These are phyloP conservation scores for Mycena metata DNA, from an alignment of 768 basidiomycete genomes.

Conservation along the genomic window DNA sequence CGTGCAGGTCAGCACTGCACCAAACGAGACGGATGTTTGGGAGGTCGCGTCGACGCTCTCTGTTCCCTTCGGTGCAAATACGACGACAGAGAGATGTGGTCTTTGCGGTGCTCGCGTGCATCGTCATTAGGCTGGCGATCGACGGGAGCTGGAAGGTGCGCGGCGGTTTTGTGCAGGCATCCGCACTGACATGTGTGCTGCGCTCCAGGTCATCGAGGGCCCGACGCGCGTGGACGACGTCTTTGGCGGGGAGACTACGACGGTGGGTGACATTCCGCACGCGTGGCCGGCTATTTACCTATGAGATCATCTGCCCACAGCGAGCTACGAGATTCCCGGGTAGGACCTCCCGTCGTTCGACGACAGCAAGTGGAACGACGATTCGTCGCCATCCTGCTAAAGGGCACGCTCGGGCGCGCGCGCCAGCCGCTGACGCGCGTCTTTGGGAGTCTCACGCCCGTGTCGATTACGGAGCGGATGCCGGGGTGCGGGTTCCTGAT, in stretches of 20 bases:
- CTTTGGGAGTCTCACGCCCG: constrained; percentile 40
- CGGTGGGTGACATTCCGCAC: too few species aligned
- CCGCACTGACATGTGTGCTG: constrained; percentile 4
- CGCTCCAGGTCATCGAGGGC: constrained; percentile 38
- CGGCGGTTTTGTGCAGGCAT: constrained; percentile 1
- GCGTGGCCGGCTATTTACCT: too few species aligned
- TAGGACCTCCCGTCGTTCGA: constrained; percentile 41
- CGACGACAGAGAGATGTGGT: neutral
- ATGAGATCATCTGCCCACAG: too few species aligned
- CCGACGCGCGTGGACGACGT: constrained; percentile 48
- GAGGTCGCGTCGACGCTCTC: constrained; percentile 39
- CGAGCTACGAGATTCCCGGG: constrained; percentile 41
- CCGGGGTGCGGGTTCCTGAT: constrained; percentile 35
- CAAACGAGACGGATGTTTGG: constrained; percentile 42
- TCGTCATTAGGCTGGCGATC: constrained; percentile 42
- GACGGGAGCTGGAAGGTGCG: constrained; percentile 45
- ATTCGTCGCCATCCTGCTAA: constrained; percentile 31
- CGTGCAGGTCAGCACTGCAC: constrained; percentile 37
- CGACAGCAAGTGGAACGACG: constrained; percentile 40
- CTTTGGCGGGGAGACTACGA: constrained; percentile 50
- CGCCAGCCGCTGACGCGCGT: constrained; percentile 45
- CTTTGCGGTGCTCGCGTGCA: constrained; percentile 43
- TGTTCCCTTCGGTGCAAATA: constrained; percentile 13
- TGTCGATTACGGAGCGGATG: constrained; percentile 43
- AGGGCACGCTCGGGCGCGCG: constrained; percentile 40